Conservation (phyloP, 2,329 filamentous ascomycete species). For the Phaeophleospora eucalypticola region DNA sequence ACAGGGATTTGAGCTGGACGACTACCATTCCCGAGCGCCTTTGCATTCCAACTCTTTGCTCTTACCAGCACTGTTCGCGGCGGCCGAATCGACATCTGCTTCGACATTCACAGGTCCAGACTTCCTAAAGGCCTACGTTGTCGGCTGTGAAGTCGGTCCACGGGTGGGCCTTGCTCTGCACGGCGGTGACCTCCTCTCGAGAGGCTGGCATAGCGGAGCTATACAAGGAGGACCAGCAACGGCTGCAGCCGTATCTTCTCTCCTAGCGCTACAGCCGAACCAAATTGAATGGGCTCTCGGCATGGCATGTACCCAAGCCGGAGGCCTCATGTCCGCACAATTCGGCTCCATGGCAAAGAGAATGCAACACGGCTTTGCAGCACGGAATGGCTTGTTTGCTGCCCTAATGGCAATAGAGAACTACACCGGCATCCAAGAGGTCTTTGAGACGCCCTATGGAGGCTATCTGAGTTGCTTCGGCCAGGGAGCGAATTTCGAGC, state of each 20-base stretch:
- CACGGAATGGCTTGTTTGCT: slow-evolving; percentile 41
- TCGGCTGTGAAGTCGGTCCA: slow-evolving; percentile 10
- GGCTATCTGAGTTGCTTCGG: slow-evolving; percentile 42
- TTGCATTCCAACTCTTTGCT: slow-evolving; percentile 11
- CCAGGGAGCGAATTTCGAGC: slow-evolving; percentile 27
- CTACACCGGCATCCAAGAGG: slow-evolving; percentile 42
- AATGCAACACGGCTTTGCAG: slow-evolving; percentile 46
- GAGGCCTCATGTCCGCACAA: slow-evolving; percentile 37
- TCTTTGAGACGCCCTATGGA: slow-evolving; percentile 41
- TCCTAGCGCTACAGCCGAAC: slow-evolving; percentile 2
- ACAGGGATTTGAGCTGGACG: slow-evolving; percentile 11
- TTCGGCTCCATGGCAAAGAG: slow-evolving; percentile 44
- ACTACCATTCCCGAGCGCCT: slow-evolving; percentile 9
- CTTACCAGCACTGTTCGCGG: slow-evolving; percentile 6
- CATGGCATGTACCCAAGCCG: slow-evolving; percentile 9
- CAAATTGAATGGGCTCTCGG: slow-evolving; percentile 11
- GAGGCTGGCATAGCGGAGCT: slow-evolving; percentile 11
- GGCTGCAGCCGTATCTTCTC: slow-evolving; percentile 6
- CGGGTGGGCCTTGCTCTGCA: slow-evolving; percentile 10
- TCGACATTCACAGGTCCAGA: slow-evolving; percentile 5
- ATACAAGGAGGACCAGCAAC: slow-evolving; percentile 7
- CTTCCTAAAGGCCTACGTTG: slow-evolving; percentile 7
- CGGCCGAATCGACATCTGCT: slow-evolving; percentile 1
- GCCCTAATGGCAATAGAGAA: slow-evolving; percentile 37
- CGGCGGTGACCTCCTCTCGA: slow-evolving; percentile 6